Evolutionary conservation across 768 basidiomycete species (phyloP), one percentile per base, ranked within the genome.

Genomic region (Mrakia frigida): DNA sequence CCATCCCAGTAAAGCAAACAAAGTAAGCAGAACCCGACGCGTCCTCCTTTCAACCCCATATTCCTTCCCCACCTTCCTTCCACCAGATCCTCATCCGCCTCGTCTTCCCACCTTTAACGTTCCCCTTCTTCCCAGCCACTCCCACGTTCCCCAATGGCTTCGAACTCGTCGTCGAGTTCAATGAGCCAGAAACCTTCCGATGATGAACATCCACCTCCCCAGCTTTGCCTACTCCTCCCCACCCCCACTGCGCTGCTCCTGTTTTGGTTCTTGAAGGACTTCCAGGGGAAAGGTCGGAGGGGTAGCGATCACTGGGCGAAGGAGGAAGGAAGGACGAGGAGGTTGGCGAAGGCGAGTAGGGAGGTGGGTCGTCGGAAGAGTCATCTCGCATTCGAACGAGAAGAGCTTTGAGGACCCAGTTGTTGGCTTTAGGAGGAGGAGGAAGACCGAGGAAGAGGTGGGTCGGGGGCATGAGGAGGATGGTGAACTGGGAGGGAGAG

Each of bases 351-450:
- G 63, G 33, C 6, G 63, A 33, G 63, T 25, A 65, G 33, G 63
- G 37, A 35, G 63, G 63, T 31, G 63, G 63, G 23, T 35, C 23
- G n/a, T n/a, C 7, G 63, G 31, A 21, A 18, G 31, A 16, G 6
- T 39, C 37, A 13, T 65, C 63, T 33, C 63, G 33, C 63, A 65
- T 65, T 21, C 63, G 14, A 10, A 65, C 63, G 35, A 65, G 63
- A 21, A 65, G 37, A 31, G 63, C 63, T 33, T 65, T 33, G 63
- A 65, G 63, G 63, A 65, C 63, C 37, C 63, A 65, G 63, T 33
- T 35, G 63, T 65, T 65, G 1, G 37, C 37, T 65, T 65, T 65
- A 11, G 37, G 63, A 7, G 63, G 63, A 21, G 63, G 35, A 10
- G 31, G 63, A 21, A 33, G 28, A n/a, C 63, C 63, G 14, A 65